phyloP scores from a whole-genome alignment of 2,329 filamentous ascomycete species.

The Diaporthe caulivora region DNA sequence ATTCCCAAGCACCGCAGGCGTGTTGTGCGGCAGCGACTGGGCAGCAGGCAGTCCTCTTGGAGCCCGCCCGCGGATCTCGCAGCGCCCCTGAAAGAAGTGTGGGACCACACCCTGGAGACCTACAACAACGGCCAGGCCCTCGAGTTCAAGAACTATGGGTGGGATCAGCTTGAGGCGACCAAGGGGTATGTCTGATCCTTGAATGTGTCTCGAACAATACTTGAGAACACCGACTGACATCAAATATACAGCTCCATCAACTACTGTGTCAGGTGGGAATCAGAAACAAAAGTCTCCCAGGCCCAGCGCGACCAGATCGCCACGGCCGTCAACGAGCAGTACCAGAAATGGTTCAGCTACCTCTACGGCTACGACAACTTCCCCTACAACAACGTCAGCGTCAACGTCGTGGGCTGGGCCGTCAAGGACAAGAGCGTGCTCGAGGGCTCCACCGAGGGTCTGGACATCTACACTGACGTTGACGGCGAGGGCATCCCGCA shows the following conservation, averaged over 20 bases:
- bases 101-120: constrained; percentile 16
- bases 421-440: constrained; percentile 8
- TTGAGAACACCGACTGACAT: not conserved
- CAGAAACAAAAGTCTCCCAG: constrained; percentile 50
- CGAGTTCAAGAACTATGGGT: constrained; percentile 1
- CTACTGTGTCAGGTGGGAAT: constrained; percentile 61
- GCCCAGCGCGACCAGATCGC: constrained; percentile 55
- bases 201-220: not conserved
- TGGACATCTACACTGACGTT: constrained; percentile 56
- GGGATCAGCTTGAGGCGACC: constrained; percentile 14
- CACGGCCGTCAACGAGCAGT: constrained; percentile 40
- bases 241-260: constrained; percentile 42
- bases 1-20: not conserved
- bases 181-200: not conserved
- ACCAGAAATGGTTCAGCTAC: constrained; percentile 10
- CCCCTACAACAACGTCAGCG: constrained; percentile 21
- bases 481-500: constrained; percentile 56
- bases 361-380: constrained; percentile 12
- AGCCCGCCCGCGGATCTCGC: not conserved
- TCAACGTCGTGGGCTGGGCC: constrained; percentile 25
- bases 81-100: constrained; percentile 12
- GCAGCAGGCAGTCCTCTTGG: constrained; percentile 14
- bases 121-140: not conserved
- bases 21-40: not conserved
- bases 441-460: constrained; percentile 40